Evolutionary conservation across 1,284 basidiomycete species (phyloP).

Genomic region (Amylostereum chailletii): DNA sequence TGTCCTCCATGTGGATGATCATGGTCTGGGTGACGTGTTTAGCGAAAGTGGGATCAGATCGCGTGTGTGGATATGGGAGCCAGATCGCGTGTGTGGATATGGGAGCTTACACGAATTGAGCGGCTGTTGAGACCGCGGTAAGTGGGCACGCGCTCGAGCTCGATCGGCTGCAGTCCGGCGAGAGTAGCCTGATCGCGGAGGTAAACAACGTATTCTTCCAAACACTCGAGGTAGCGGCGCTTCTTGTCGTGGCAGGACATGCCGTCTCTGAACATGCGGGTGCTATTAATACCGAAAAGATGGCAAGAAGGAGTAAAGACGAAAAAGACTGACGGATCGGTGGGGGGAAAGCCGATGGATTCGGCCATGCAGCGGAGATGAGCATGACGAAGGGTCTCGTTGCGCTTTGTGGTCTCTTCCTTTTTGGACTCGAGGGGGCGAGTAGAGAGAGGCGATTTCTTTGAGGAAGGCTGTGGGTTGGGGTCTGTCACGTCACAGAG

Average conservation of each 20-base stretch:
- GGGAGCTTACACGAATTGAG: constrained; percentile 35
- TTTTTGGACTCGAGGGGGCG: constrained; percentile 5
- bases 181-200: constrained; percentile 51
- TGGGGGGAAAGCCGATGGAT: constrained; percentile 46
- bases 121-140: constrained; percentile 51
- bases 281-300: not conserved
- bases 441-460: not conserved
- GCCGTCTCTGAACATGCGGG: constrained; percentile 35
- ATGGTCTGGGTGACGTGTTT: constrained; percentile 25
- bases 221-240: constrained; percentile 57
- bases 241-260: constrained; percentile 74
- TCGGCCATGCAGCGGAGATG: constrained; percentile 44
- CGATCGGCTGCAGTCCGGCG: constrained; percentile 36
- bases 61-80: too few species aligned
- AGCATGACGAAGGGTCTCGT: constrained; percentile 40
- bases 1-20: constrained; percentile 58
- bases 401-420: constrained; percentile 5
- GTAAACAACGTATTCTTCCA: constrained; percentile 64
- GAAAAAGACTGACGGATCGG: constrained; percentile 42
- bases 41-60: not conserved
- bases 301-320: not conserved
- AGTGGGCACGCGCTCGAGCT: constrained; percentile 43
- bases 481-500: constrained; percentile 30
- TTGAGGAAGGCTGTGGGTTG: not conserved
- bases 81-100: not conserved